phyloP scores from a whole-genome alignment of 1,284 basidiomycete genomes.

The Tilletiopsis washingtonensis region DNA sequence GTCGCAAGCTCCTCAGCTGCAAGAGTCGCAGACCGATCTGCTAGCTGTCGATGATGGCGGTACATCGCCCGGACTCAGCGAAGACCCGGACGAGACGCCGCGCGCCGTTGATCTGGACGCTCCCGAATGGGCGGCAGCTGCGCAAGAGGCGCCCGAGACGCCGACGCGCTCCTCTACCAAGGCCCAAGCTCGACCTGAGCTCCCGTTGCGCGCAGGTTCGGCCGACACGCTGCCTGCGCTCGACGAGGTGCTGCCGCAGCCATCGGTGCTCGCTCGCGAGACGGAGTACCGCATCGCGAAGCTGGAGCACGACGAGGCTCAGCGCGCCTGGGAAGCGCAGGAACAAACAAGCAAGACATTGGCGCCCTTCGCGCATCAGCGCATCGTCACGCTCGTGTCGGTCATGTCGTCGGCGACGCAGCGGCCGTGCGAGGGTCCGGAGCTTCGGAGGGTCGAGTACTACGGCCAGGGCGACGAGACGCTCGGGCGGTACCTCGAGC shows the following conservation, averaged over 20 bases:
- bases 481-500: constrained; percentile 83
- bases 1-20: too few relatives aligned
- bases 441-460: constrained; percentile 68
- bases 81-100: too few relatives aligned
- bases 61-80: too few relatives aligned
- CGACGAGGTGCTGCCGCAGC: neutral
- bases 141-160: too few relatives aligned
- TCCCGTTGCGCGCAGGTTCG: too few relatives aligned
- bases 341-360: constrained; percentile 53
- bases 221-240: too few relatives aligned
- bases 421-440: constrained; percentile 51
- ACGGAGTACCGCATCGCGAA: neutral
- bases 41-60: too few relatives aligned
- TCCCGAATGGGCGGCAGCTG: too few relatives aligned
- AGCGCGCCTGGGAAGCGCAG: neutral
- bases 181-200: too few relatives aligned
- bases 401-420: constrained; percentile 60
- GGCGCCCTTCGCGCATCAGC: constrained; percentile 83
- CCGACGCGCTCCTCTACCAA: too few relatives aligned
- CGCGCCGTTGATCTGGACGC: too few relatives aligned
- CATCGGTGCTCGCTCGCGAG: neutral
- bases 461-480: constrained; percentile 89
- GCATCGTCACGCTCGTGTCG: constrained; percentile 48
- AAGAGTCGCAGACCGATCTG: too few relatives aligned
- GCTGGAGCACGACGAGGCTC: neutral